Percentiles rank a stretch among this genome's conserved stretches.
Evolutionary conservation across 257 asterid genomes (phyloP).

Genomic region (Jacaranda copaia): DNA sequence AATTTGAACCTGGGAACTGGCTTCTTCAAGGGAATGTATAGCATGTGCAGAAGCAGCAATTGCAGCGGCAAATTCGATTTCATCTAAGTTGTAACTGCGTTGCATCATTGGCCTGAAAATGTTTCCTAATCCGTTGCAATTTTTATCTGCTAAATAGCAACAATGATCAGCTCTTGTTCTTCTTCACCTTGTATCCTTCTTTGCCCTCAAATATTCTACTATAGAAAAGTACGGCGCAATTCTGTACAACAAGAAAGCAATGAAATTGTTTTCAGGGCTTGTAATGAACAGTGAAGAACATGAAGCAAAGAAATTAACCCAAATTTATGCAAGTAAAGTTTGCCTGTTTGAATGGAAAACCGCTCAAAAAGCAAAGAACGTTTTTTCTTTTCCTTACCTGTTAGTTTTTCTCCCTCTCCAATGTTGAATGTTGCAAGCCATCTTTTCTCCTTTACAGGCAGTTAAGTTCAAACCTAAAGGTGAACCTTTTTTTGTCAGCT

Average conservation of each 20-base stretch:
- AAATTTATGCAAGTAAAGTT: conserved; percentile 21
- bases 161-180: not conserved
- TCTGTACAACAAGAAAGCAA: too few relatives aligned
- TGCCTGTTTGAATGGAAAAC: conserved; percentile 26
- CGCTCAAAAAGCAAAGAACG: conserved; percentile 34
- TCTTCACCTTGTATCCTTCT: not conserved
- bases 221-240: too few relatives aligned
- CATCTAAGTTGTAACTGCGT: conserved; percentile 46
- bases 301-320: not conserved
- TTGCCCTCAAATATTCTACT: too few relatives aligned
- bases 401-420: not conserved
- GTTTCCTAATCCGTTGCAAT: not conserved
- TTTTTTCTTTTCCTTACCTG: conserved; percentile 25
- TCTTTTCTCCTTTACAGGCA: conserved; percentile 32
- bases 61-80: conserved; percentile 56
- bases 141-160: conserved; percentile 9
- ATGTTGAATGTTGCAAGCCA: conserved; percentile 23
- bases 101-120: conserved; percentile 33
- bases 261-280: not conserved
- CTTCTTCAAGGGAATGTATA: conserved; percentile 52
- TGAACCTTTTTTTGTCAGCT: not conserved
- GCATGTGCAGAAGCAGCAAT: conserved; percentile 76
- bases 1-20: conserved; percentile 21
- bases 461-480: conserved; percentile 4
- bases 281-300: conserved; percentile 34